Evolutionary conservation across 805 yeast genomes (phyloP).

Genomic region (Metschnikowia shivogae): DNA sequence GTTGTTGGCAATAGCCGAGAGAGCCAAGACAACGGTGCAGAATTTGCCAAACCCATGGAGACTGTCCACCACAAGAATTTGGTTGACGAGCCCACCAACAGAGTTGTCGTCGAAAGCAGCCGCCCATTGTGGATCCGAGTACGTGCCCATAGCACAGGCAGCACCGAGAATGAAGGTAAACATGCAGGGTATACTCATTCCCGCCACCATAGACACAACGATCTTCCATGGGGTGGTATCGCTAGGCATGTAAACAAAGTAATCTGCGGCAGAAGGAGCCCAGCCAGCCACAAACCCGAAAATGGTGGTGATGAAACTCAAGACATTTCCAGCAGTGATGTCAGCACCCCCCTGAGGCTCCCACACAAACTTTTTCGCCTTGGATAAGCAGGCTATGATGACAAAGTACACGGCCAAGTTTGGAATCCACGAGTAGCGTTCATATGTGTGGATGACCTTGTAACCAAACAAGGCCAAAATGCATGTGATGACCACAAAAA

Average conservation of each 20-base stretch:
- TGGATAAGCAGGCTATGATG: conserved; percentile 26
- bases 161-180: conserved; percentile 31
- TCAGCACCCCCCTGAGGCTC: conserved; percentile 10
- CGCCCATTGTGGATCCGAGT: conserved; percentile 24
- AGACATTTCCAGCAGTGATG: conserved; percentile 25
- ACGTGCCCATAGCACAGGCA: conserved; percentile 29
- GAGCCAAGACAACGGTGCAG: conserved; percentile 28
- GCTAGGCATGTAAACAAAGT: conserved; percentile 30
- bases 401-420: conserved; percentile 26
- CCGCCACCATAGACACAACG: conserved; percentile 24
- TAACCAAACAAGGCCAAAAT: conserved; percentile 31
- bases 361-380: conserved; percentile 22
- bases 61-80: conserved; percentile 25
- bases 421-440: conserved; percentile 33
- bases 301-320: conserved; percentile 25
- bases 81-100: conserved; percentile 31
- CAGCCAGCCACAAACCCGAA: conserved; percentile 34
- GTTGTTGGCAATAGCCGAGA: conserved; percentile 30
- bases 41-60: conserved; percentile 32
- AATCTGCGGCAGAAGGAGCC: conserved; percentile 33
- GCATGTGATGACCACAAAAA: conserved; percentile 28
- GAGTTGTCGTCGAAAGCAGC: conserved; percentile 26
- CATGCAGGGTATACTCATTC: conserved; percentile 25
- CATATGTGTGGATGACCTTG: conserved; percentile 28
- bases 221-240: conserved; percentile 26